Conservation (phyloP, 139 green algal genomes). For the Penium margaritaceum region DNA sequence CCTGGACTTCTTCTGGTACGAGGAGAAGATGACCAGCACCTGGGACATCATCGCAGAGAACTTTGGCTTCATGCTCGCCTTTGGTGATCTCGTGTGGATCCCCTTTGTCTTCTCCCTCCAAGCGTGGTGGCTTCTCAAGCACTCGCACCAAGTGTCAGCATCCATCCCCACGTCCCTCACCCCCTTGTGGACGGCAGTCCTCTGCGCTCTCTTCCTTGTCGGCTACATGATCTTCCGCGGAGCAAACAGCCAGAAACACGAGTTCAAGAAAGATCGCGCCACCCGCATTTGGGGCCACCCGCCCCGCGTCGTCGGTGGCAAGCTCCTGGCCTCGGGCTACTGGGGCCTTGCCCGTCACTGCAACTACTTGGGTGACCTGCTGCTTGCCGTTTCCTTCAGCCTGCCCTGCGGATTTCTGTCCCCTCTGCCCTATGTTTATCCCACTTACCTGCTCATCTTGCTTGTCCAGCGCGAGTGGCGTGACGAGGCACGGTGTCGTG, state of each 20-base stretch:
- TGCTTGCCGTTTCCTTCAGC: slow-evolving; percentile 87
- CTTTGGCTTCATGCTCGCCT: slow-evolving; percentile 97
- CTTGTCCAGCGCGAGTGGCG: slow-evolving; percentile 59
- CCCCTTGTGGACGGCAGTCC: no score
- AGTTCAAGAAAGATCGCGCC: slow-evolving; percentile 66
- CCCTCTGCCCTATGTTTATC: slow-evolving; percentile 81
- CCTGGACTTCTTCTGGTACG: slow-evolving; percentile 48
- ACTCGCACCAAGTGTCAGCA: no score
- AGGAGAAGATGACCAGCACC: slow-evolving; percentile 48
- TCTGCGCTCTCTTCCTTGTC: not conserved
- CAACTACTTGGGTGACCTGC: slow-evolving; percentile 91
- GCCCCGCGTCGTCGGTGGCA: slow-evolving; percentile 32
- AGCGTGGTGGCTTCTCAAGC: slow-evolving; percentile 41
- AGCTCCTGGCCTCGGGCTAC: slow-evolving; percentile 41
- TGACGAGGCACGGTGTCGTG: slow-evolving; percentile 75
- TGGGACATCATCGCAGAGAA: slow-evolving; percentile 94
- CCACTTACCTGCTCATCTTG: slow-evolving; percentile 83
- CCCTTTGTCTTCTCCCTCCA: slow-evolving; percentile 89
- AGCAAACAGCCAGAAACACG: slow-evolving; percentile 89
- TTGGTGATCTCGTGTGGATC: slow-evolving; percentile 93
- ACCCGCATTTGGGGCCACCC: slow-evolving; percentile 51
- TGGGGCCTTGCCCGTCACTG: slow-evolving; percentile 75
- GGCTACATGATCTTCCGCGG: slow-evolving; percentile 86
- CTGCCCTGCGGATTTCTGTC: slow-evolving; percentile 71
- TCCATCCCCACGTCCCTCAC: no score